phyloP scores from a whole-genome alignment of 2,329 filamentous ascomycete species.

The Aurifilum marmelostoma region DNA sequence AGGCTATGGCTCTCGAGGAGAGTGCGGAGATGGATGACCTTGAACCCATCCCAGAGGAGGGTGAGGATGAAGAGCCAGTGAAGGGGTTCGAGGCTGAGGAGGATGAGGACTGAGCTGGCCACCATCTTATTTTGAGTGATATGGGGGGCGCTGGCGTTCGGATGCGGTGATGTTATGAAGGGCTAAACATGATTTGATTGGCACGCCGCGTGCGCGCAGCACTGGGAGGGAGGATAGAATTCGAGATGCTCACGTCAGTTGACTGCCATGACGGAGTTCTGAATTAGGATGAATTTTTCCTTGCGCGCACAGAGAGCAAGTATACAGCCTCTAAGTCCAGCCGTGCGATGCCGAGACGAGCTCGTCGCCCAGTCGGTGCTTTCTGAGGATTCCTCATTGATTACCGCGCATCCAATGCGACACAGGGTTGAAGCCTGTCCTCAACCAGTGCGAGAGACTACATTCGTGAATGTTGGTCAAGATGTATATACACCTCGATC shows the following conservation, averaged over 20 bases:
- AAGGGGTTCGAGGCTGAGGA: conserved; percentile 40
- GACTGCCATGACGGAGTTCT: not conserved
- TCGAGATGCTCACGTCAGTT: not conserved
- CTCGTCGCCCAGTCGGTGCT: no score
- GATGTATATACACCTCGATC: no score
- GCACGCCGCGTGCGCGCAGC: not conserved
- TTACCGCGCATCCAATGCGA: not conserved
- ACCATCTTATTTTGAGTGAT: conserved; percentile 8
- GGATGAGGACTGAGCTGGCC: conserved; percentile 26
- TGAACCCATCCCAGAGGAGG: conserved; percentile 38
- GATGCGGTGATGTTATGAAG: not conserved
- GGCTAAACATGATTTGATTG: not conserved
- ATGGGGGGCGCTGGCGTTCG: not conserved
- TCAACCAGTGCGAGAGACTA: not conserved
- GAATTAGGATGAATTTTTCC: not conserved
- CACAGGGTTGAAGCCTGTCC: not conserved
- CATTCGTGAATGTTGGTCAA: not conserved
- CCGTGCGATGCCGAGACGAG: not conserved
- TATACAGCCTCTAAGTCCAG: not conserved
- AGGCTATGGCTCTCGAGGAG: conserved; percentile 35
- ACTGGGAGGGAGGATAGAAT: not conserved
- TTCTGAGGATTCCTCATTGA: no score
- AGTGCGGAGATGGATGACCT: conserved; percentile 30
- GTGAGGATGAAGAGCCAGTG: conserved; percentile 31
- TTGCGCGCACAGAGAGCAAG: not conserved